Evolutionary conservation across 2,329 filamentous ascomycete genomes (phyloP).

Genomic region (Monosporascus sp.): DNA sequence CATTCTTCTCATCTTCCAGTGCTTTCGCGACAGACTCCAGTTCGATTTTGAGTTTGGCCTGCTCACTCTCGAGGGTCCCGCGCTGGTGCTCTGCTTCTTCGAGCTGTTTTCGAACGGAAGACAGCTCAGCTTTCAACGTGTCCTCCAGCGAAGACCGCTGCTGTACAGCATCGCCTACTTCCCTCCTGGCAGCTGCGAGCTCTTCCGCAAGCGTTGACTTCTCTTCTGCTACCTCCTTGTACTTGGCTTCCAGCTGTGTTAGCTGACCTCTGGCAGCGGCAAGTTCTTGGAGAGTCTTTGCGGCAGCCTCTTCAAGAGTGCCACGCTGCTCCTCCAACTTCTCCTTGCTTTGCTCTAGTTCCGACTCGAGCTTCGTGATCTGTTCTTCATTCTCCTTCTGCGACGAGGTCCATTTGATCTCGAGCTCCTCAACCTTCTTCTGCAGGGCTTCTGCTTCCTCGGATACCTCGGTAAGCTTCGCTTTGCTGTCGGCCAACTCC

Average conservation of each 20-base stretch:
- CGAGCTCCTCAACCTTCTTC: slow-evolving; percentile 33
- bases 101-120: slow-evolving; percentile 30
- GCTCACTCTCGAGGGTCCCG: slow-evolving; percentile 23
- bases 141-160: slow-evolving; percentile 29
- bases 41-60: slow-evolving; percentile 19
- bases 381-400: slow-evolving; percentile 29
- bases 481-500: slow-evolving; percentile 22
- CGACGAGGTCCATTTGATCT: slow-evolving; percentile 23
- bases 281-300: slow-evolving; percentile 14
- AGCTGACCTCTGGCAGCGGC: slow-evolving; percentile 17
- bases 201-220: slow-evolving; percentile 24
- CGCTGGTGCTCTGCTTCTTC: slow-evolving; percentile 29
- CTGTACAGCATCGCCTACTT: slow-evolving; percentile 30
- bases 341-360: slow-evolving; percentile 26
- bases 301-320: slow-evolving; percentile 15
- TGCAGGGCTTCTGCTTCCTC: slow-evolving; percentile 34
- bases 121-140: slow-evolving; percentile 28
- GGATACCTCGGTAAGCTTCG: slow-evolving; percentile 11
- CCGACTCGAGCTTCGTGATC: slow-evolving; percentile 29
- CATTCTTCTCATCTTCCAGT: slow-evolving; percentile 17
- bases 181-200: slow-evolving; percentile 27
- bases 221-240: slow-evolving; percentile 14
- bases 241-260: slow-evolving; percentile 18
- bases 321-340: slow-evolving; percentile 19
- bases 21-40: slow-evolving; percentile 17